A percentile compares a stretch with the other conserved stretches of the same genome.
These are phyloP conservation scores for Orbilia oligospora DNA, from an alignment of 2,329 filamentous ascomycete species.

Conservation along the genomic window DNA sequence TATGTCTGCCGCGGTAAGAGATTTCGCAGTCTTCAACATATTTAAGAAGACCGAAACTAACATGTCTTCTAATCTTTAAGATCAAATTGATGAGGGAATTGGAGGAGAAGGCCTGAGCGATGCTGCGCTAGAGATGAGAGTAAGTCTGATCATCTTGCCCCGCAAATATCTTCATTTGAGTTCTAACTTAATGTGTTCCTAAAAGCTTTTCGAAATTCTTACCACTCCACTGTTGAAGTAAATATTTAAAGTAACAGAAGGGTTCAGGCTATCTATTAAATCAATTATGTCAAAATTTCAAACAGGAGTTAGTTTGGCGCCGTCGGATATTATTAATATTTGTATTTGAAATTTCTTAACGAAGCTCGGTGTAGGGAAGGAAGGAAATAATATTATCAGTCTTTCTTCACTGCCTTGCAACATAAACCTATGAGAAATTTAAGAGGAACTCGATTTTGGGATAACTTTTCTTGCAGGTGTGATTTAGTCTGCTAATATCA, in stretches of 20 bases:
- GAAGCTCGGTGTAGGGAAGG: background rate
- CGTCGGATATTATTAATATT: background rate
- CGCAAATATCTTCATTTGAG: too few relatives aligned
- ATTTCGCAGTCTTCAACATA: too few relatives aligned
- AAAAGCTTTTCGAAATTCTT: slow-evolving; percentile 18
- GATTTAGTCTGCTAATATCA: too few relatives aligned
- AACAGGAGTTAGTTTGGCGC: background rate
- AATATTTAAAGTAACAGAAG: background rate
- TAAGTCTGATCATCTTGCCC: too few relatives aligned
- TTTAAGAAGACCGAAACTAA: too few relatives aligned
- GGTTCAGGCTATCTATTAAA: background rate
- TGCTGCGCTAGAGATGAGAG: background rate
- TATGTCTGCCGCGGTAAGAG: slow-evolving; percentile 11
- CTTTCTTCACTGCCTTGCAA: too few relatives aligned
- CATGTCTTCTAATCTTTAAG: background rate
- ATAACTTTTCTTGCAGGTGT: too few relatives aligned
- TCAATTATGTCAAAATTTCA: background rate
- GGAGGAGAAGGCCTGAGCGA: background rate
- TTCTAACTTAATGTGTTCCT: background rate
- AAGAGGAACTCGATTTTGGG: too few relatives aligned
- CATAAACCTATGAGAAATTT: too few relatives aligned
- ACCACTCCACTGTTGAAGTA: slow-evolving; percentile 7
- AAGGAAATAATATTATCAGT: too few relatives aligned
- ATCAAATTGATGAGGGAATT: slow-evolving; percentile 18
- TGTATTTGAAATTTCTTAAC: background rate